Evolutionary conservation across 805 yeast genomes (phyloP), one percentile per base, ranked within the genome.

Genomic region (Kluyveromyces lactis): DNA sequence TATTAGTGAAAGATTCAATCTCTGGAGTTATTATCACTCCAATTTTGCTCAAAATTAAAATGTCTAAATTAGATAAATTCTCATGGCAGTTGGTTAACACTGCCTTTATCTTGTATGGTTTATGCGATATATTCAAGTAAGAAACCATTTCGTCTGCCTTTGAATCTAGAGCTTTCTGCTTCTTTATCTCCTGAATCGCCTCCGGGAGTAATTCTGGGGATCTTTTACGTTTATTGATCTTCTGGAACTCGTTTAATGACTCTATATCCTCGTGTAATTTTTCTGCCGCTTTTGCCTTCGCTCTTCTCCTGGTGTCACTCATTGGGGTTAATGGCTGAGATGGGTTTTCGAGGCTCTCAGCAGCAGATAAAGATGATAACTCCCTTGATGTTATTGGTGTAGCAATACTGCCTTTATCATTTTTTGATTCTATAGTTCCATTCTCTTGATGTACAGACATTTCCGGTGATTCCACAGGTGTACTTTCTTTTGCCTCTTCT

Each of bases 191-290:
- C 30, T 53, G 59, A 21, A 63, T 41, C 46, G 71, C 75, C 31
- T 62, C 65, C 0, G 76, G 74, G 10, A 71, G 42, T 10, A 56
- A 37, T 31, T 38, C 33, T 46, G 50, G 33, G 60, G 67, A 33
- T 51, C 57, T 38, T 50, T 56, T 45, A 64, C 67, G 63, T 17
- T 68, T 64, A 19, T 70, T 67, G 48, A 75, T 76, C 45, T 74
- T 69, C 44, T 79, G 80, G 51, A 73, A 84, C 37, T 67, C 69
- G 50, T 81, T 81, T 46, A 84, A 67, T 34, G 80, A 80, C 42
- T 73, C 73, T 70, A 85, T 82, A 54, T 79, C 77, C 9, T 71
- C 71, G 49, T 81, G 90, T 12, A 85, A 62, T 52, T 77, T 79
- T 42, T 64, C 62, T 1, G 78, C 79, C 0, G 94, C 94, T 49